Evolutionary conservation across 192 early-diverging fungal species (phyloP).

Genomic region (Gaertneriomyces sp.): DNA sequence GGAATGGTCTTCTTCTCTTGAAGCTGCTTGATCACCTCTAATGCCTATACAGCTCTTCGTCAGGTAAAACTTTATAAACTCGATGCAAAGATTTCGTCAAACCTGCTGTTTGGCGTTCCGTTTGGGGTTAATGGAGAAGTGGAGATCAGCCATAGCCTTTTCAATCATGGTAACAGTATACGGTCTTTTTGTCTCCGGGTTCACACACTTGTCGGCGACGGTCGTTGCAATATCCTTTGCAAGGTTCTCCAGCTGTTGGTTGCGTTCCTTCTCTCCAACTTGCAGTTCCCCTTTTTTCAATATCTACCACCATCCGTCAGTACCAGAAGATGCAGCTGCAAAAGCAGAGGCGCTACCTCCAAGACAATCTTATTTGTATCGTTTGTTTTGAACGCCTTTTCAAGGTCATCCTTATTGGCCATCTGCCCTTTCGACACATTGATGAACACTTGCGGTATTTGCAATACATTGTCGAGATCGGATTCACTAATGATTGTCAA

Average conservation of each 20-base stretch:
- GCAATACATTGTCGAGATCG: constrained; percentile 94
- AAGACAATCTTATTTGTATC: constrained; percentile 72
- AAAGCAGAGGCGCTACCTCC: constrained; percentile 33
- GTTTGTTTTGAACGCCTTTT: constrained; percentile 84
- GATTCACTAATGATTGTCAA: constrained; percentile 64
- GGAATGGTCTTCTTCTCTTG: constrained; percentile 86
- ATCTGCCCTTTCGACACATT: constrained; percentile 98
- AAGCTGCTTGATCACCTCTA: constrained; percentile 91
- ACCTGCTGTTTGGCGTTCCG: constrained; percentile 83
- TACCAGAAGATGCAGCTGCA: background rate
- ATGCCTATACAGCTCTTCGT: constrained; percentile 48
- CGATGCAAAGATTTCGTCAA: background rate
- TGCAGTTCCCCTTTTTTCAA: constrained; percentile 95
- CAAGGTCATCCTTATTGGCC: constrained; percentile 82
- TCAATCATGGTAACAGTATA: constrained; percentile 98
- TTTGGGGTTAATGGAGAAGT: constrained; percentile 86
- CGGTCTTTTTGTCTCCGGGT: constrained; percentile 89
- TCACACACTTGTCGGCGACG: constrained; percentile 92
- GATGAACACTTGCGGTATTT: constrained; percentile 81
- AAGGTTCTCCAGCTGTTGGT: constrained; percentile 72
- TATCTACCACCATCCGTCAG: constrained; percentile 53
- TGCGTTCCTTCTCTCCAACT: constrained; percentile 94
- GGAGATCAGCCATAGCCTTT: constrained; percentile 93
- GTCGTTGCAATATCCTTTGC: constrained; percentile 92
- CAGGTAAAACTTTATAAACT: background rate